A percentile compares a stretch with the other conserved stretches of the same genome.
phyloP scores from a whole-genome alignment of 2,329 filamentous ascomycete genomes.

The Myriosclerotinia scirpicola region DNA sequence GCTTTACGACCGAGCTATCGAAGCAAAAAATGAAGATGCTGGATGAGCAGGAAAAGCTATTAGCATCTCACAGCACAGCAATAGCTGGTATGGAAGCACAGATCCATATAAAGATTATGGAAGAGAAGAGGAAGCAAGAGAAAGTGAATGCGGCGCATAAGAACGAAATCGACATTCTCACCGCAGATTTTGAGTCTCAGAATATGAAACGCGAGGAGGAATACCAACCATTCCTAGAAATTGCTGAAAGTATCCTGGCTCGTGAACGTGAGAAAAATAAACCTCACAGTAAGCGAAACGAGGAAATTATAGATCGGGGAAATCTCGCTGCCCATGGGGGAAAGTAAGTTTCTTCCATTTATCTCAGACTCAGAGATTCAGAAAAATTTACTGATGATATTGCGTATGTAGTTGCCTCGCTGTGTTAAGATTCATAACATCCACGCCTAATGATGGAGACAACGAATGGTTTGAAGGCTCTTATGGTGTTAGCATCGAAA shows the following conservation, averaged over 20 bases:
- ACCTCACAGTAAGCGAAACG: not conserved
- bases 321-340: not conserved
- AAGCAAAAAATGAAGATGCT: not conserved
- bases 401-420: not conserved
- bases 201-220: not conserved
- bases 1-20: not conserved
- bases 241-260: not conserved
- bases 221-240: not conserved
- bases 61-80: not conserved
- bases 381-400: not conserved
- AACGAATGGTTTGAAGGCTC: not conserved
- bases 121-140: not conserved
- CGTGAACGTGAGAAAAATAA: not conserved
- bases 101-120: not conserved
- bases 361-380: not conserved
- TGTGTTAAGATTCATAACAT: not conserved
- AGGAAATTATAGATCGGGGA: not conserved
- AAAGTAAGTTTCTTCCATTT: not conserved
- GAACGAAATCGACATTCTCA: not conserved
- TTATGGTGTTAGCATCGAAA: not conserved
- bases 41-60: not conserved
- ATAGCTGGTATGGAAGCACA: not conserved
- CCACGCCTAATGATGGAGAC: not conserved
- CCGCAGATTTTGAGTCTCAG: not conserved
- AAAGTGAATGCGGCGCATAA: not conserved